Conservation (phyloP, 371 early-diverging fungal species). For the Batkoa obscura region DNA sequence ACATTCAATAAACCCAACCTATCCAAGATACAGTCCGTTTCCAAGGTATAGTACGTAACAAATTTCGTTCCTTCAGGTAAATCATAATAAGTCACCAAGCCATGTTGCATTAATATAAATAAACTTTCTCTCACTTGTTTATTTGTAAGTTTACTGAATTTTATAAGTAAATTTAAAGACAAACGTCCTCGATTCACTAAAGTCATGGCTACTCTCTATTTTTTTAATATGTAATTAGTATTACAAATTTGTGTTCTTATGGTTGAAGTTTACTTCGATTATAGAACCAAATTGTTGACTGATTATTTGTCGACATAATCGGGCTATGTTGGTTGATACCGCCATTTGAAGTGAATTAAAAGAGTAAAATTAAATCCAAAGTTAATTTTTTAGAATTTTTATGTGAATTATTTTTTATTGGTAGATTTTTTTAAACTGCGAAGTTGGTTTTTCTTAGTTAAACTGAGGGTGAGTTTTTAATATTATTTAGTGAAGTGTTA, state of each 20-base stretch:
- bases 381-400: too few species aligned
- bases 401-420: too few species aligned
- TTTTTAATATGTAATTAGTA: background rate
- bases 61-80: background rate
- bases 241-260: background rate
- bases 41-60: background rate
- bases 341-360: too few species aligned
- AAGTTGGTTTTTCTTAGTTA: too few species aligned
- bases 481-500: too few species aligned
- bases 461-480: too few species aligned
- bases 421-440: too few species aligned
- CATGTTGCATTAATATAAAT: constrained; percentile 1
- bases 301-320: background rate
- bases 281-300: background rate
- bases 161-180: background rate
- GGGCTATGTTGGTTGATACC: too few species aligned
- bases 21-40: background rate
- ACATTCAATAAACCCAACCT: background rate
- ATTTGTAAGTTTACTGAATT: background rate
- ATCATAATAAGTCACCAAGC: background rate
- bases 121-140: background rate
- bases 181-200: background rate
- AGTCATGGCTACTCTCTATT: background rate
- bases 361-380: too few species aligned
- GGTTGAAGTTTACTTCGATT: background rate